Base-by-base conservation (phyloP, 2,329 filamentous ascomycete species). In the Diplodia mutila region DNA sequence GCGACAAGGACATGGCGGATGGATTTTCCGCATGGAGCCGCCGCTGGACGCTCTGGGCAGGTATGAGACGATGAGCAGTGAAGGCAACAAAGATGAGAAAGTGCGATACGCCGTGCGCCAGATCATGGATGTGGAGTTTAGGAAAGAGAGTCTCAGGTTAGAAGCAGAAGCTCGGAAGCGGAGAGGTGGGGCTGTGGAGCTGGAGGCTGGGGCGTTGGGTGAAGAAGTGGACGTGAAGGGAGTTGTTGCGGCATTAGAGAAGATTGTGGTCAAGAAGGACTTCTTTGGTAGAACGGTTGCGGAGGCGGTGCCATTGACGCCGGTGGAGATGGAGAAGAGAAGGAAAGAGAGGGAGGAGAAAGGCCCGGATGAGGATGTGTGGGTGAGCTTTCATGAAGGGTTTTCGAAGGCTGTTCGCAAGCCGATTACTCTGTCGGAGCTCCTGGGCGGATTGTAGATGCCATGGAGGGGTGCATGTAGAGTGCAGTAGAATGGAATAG, bases 1-100 rank as follows among this genome's bases (percentile, higher is more conserved):
- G 5, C 49, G 59, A 48, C 82, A 81, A 23, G 72, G 75, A 16
- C 78, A 74, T 68, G 86, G 87, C 39, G 89, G 86, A 72, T 98
- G 89, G 85, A 90, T 97, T 9, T 98, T 97, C 79, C 89, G 95
- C 65, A 94, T 99, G 92, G 94, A 98, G 75, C 95, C 95, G 86
- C 84, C 88, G 0, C 84, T 99, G n/a, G 95, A 99, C 78, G 84
- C 86, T 9, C 85, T 98, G 0, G 85, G 90, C 0, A 85, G 86
- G 0, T 98, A 92, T 72, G 89, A 92, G 72, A 92, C 92, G 0
- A 86, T 87, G 4, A 80, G 76, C 2, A 75, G 85, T 4, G 73
- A 83, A 2, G 80, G 86, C 18, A 81, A 84, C 46, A 86, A 87
- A 2, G 86, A 87, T 11, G 89, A 88, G 0, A 93, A 92, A 0